A percentile compares a stretch with the other conserved stretches of the same genome.
Evolutionary conservation across 768 basidiomycete species (phyloP).

Genomic region (Cystobasidium ongulense): DNA sequence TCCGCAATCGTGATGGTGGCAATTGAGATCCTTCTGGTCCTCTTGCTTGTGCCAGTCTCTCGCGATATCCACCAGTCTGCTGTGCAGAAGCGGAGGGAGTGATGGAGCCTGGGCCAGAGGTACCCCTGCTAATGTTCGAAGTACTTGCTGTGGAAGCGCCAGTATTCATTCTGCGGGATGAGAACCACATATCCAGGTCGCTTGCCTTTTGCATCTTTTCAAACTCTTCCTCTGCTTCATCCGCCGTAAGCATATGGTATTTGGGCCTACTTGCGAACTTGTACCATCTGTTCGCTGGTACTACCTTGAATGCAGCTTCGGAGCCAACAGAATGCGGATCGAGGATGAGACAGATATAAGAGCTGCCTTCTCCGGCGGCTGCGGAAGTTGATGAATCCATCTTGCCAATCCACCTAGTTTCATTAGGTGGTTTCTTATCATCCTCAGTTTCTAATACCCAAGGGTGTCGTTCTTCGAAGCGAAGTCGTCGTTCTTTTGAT

Average conservation of each 20-base stretch:
- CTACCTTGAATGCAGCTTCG: constrained; percentile 30
- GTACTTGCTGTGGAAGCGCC: not conserved
- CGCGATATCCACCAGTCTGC: not conserved
- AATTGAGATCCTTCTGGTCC: not conserved
- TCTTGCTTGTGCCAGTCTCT: constrained; percentile 7
- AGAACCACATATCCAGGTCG: constrained; percentile 27
- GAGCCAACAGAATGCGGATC: constrained; percentile 16
- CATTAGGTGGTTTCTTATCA: constrained; percentile 14
- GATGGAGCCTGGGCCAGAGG: not conserved
- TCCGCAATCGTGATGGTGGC: not conserved
- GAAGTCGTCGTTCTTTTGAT: constrained; percentile 10
- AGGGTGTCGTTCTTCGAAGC: constrained; percentile 25
- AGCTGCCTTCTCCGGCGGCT: constrained; percentile 17
- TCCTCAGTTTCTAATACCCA: constrained; percentile 30
- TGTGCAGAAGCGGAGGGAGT: not conserved
- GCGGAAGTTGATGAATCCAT: constrained; percentile 26
- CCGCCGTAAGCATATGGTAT: constrained; percentile 5
- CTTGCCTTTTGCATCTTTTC: constrained; percentile 20
- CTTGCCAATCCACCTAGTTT: constrained; percentile 27
- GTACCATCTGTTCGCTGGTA: constrained; percentile 28
- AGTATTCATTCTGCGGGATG: not conserved
- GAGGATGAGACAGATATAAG: constrained; percentile 19
- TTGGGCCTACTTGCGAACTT: constrained; percentile 20
- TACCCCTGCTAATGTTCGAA: not conserved
- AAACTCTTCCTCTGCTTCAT: constrained; percentile 24